Percentiles rank a stretch among this genome's conserved stretches.
Conservation (phyloP, 441 rosid species). For the Hura crepitans region DNA sequence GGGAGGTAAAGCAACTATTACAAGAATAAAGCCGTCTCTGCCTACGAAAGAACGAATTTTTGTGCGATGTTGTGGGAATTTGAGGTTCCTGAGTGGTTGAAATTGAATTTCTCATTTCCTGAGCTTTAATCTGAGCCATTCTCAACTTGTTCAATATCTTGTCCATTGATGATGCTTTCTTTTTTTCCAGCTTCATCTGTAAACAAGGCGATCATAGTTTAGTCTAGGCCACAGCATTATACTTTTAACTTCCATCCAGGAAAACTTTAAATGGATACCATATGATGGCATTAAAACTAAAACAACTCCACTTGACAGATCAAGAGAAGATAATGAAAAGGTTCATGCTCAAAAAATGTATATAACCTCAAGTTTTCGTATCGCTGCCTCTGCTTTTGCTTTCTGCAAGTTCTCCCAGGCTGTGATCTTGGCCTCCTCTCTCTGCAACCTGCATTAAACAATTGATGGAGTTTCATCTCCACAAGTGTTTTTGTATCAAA, state of each 20-base stretch:
- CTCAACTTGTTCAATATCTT: slow-evolving; percentile 69
- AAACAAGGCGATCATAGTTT: slow-evolving; percentile 5
- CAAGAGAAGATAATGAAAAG: background rate
- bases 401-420: slow-evolving; percentile 96
- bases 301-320: background rate
- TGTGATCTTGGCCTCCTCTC: slow-evolving; percentile 82
- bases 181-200: slow-evolving; percentile 82
- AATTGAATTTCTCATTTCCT: slow-evolving; percentile 64
- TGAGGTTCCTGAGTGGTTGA: slow-evolving; percentile 35
- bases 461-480: background rate
- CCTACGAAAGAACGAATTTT: slow-evolving; percentile 34
- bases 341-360: no score
- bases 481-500: background rate
- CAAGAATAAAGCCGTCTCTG: slow-evolving; percentile 32
- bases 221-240: slow-evolving; percentile 3
- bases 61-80: slow-evolving; percentile 35
- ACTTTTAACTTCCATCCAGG: background rate
- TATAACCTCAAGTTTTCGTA: slow-evolving; percentile 73
- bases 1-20: slow-evolving; percentile 66
- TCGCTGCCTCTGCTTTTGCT: slow-evolving; percentile 91
- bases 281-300: background rate
- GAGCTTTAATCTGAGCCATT: slow-evolving; percentile 56
- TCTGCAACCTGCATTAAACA: slow-evolving; percentile 49
- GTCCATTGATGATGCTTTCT: slow-evolving; percentile 74
- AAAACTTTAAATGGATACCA: background rate